phyloP scores from a whole-genome alignment of 768 basidiomycete species.

The Kwoniella bestiolae region DNA sequence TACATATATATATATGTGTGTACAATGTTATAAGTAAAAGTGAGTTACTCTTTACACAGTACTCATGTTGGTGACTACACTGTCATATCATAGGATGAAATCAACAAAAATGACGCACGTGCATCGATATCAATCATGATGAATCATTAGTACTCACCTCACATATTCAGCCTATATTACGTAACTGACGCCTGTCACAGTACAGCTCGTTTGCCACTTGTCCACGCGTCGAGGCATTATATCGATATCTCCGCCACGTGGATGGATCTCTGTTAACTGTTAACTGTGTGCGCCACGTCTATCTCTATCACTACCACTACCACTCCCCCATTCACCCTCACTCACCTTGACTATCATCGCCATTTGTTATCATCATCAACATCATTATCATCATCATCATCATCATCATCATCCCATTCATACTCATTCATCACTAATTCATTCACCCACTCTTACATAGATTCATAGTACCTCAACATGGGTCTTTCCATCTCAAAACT shows the following conservation, averaged over 20 bases:
- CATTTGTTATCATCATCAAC: neutral
- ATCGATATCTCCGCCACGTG: constrained; percentile 13
- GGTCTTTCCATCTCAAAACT: constrained; percentile 62
- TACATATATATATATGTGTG: neutral
- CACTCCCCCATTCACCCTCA: no score
- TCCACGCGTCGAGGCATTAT: neutral
- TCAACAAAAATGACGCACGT: constrained; percentile 18
- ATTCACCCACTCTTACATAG: neutral
- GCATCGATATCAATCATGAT: neutral
- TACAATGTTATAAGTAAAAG: no score
- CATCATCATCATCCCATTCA: constrained; percentile 3
- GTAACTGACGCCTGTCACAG: neutral
- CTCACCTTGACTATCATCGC: neutral
- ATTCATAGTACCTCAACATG: constrained; percentile 53
- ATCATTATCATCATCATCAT: neutral
- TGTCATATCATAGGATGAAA: no score
- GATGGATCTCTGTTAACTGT: neutral
- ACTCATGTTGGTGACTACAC: no score
- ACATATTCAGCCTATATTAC: neutral
- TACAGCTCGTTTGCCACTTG: neutral
- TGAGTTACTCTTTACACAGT: no score
- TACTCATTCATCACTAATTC: neutral
- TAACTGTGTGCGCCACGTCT: constrained; percentile 1
- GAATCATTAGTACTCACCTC: neutral
- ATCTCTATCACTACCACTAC: no score